Evolutionary conservation across 2,329 filamentous ascomycete genomes (phyloP), one percentile per base, ranked within the genome.

Genomic region (Aspergillus melleus): DNA sequence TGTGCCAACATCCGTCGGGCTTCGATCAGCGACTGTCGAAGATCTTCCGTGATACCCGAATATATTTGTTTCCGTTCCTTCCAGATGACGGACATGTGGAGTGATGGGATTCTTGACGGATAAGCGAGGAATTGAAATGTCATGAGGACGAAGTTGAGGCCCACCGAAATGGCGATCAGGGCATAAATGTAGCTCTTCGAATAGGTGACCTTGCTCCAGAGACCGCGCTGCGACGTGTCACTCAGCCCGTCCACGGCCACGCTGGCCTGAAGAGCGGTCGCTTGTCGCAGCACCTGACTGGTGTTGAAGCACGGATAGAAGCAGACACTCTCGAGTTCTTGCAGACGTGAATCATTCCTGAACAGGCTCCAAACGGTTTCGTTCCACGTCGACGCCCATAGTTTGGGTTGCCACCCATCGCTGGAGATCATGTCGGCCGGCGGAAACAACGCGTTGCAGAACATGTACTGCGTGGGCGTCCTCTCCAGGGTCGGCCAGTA

Each of bases 231-330:
- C 62, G 61, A 19, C 58, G 53, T 2, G 55, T 26, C 1, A 61
- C 20, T 11, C 60, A 55, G 0, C 58, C 65, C 57, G 1, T 49
- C 52, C 2, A 54, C 46, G 12, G 59, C 55, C 2, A 64, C 58
- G 42, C 57, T 53, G 4, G 66, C 67, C 26, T 68, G 53, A 12
- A 74, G 59, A 0, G 63, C 60, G 2, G 57, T 58, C 20, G 56
- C 44, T 39, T 71, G 61, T 11, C 72, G 68, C 10, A 74, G 59
- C 10, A 69, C 60, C 44, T 74, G 71, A 2, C 52, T 67, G 1
- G 68, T 61, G 32, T 72, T 72, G 57, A 74, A 73, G 47, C 72
- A 74, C 3, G 72, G 71, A n/a, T 74, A 71, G 52, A 63, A 73
- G 59, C 72, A 74, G 9, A 71, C 62, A n/a, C 70, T 65, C 12